These are phyloP conservation scores for Camptophora hylomeconis DNA, from an alignment of 2,329 filamentous ascomycete genomes.

Conservation along the genomic window DNA sequence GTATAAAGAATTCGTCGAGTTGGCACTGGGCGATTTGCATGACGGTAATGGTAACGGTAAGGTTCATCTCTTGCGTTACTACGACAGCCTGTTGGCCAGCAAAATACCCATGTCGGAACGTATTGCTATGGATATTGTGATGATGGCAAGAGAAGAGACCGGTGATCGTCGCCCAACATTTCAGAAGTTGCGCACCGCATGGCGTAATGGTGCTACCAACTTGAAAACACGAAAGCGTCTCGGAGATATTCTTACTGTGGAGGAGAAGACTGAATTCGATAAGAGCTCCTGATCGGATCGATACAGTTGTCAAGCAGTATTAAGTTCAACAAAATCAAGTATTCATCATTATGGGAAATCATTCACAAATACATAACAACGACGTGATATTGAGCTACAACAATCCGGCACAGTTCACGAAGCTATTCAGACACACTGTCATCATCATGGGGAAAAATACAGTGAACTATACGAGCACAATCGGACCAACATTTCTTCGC, in stretches of 20 bases:
- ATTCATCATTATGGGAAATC: too few species aligned
- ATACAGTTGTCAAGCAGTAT: not conserved
- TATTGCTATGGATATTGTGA: slow-evolving; percentile 43
- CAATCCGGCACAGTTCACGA: too few species aligned
- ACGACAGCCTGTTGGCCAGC: slow-evolving; percentile 44
- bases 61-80: slow-evolving; percentile 52
- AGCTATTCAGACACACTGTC: too few species aligned
- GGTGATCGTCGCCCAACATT: slow-evolving; percentile 33
- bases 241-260: slow-evolving; percentile 36
- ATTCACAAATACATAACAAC: too few species aligned
- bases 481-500: too few species aligned
- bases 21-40: slow-evolving; percentile 51
- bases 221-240: slow-evolving; percentile 45
- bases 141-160: slow-evolving; percentile 38
- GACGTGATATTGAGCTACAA: too few species aligned
- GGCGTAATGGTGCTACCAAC: slow-evolving; percentile 41
- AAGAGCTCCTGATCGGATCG: slow-evolving; percentile 12
- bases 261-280: slow-evolving; percentile 41
- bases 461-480: too few species aligned
- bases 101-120: slow-evolving; percentile 37
- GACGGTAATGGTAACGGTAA: slow-evolving; percentile 43
- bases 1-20: slow-evolving; percentile 60
- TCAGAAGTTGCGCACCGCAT: slow-evolving; percentile 38
- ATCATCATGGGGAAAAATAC: too few species aligned
- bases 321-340: too few species aligned